These are phyloP conservation scores for Suhomyces kilbournensis DNA, from an alignment of 805 yeast species.

Conservation along the genomic window DNA sequence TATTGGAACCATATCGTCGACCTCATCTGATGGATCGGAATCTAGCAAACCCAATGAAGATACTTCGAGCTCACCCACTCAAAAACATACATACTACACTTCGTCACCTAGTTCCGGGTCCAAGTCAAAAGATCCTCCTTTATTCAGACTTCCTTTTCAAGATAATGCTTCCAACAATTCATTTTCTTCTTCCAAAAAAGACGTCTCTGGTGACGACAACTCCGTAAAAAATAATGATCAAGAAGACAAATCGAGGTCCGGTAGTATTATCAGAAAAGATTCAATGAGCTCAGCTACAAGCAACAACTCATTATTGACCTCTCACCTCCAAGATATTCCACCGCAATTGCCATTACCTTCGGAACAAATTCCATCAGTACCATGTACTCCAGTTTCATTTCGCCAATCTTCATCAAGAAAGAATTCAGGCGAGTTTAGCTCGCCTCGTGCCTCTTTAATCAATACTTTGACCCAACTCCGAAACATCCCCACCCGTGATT, in stretches of 20 bases:
- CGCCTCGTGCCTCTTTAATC: slow-evolving; percentile 40
- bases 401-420: slow-evolving; percentile 32
- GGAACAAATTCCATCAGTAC: slow-evolving; percentile 47
- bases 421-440: slow-evolving; percentile 33
- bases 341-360: slow-evolving; percentile 56
- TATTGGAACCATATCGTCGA: neutral
- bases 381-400: slow-evolving; percentile 33
- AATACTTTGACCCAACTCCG: slow-evolving; percentile 41
- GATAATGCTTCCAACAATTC: slow-evolving; percentile 26
- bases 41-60: neutral
- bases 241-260: neutral
- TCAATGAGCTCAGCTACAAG: slow-evolving; percentile 23
- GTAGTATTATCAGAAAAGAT: slow-evolving; percentile 10
- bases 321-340: slow-evolving; percentile 47
- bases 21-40: slow-evolving; percentile 5
- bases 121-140: slow-evolving; percentile 45
- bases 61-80: neutral
- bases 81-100: slow-evolving; percentile 5
- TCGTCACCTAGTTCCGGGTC: slow-evolving; percentile 20
- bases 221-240: neutral
- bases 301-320: slow-evolving; percentile 23
- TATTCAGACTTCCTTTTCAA: slow-evolving; percentile 70
- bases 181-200: neutral
- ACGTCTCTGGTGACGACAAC: neutral
- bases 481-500: slow-evolving; percentile 35